These are phyloP conservation scores for Phytophthora boehmeriae DNA, from an alignment of 352 stramenopile genomes.

Conservation along the genomic window DNA sequence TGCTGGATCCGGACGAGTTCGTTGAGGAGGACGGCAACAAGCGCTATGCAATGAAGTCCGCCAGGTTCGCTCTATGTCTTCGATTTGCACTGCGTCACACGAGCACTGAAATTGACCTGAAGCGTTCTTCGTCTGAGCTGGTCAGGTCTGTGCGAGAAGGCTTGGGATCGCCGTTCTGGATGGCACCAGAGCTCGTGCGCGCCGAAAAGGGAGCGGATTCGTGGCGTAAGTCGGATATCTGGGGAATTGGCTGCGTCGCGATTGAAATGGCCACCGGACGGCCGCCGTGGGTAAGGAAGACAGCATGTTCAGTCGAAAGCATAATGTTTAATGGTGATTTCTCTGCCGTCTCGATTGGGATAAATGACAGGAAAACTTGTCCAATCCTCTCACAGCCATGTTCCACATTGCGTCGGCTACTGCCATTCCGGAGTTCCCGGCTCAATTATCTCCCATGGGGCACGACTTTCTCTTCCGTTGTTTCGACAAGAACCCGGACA, in stretches of 20 bases:
- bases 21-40: constrained; percentile 15
- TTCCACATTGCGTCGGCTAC: constrained; percentile 82
- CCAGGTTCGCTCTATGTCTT: constrained; percentile 13
- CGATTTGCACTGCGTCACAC: neutral
- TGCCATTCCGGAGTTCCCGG: constrained; percentile 52
- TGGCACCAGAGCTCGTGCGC: constrained; percentile 95
- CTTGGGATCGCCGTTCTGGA: constrained; percentile 94
- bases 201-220: constrained; percentile 67
- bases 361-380: constrained; percentile 62
- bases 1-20: neutral
- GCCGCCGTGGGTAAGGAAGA: constrained; percentile 74
- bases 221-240: constrained; percentile 92
- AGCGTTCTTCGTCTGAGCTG: neutral
- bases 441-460: constrained; percentile 39
- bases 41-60: constrained; percentile 19
- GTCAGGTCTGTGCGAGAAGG: constrained; percentile 69
- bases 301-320: too few species aligned
- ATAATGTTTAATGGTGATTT: neutral
- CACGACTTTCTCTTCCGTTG: constrained; percentile 60
- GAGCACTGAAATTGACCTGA: neutral
- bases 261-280: constrained; percentile 90
- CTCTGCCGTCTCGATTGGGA: neutral
- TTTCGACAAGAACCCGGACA: constrained; percentile 64
- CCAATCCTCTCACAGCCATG: constrained; percentile 81
- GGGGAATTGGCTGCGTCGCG: constrained; percentile 89